Base-by-base conservation (phyloP, 352 stramenopile species). In the Phytophthora agathidicida region DNA sequence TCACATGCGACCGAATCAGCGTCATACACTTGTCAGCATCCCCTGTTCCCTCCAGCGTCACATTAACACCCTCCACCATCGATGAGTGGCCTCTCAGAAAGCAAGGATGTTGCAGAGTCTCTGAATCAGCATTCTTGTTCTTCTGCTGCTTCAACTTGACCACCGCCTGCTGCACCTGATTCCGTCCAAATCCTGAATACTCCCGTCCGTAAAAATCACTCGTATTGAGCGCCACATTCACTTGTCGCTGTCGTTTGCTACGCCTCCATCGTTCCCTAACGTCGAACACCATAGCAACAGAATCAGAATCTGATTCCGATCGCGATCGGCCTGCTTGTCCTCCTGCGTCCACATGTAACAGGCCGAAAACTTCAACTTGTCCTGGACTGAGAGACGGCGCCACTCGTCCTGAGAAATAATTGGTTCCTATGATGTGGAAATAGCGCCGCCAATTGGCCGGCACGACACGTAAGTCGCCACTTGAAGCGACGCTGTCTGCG, bases 131-230 rank as follows among this genome's bases (percentile, higher is more conserved):
- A 3, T 60, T 26, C 3, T 23, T 52, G 26, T 44, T 36, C 22
- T 65, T 35, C 16, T 62, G 27, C 20, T 55, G 44, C 24, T 78
- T 57, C 31, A 78, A 56, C 43, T 73, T 67, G 38, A 68, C 65
- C 23, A 86, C 36, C 1, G 67, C 52, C 14, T 68, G 46, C 28
- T 52, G 45, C 14, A 71, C 54, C 31, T 62, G 46, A 35, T 51
- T 24, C 35, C 68, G 68, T 5, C 75, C 79, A 27, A 77, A 79
- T 32, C 76, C 77, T 3, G 48, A 6, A 46, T 83, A 86, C 41
- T 81, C 73, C 14, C 66, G 77, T 5, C 67, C 62, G 68, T 86
- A 89, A 30, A 93, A 89, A 33, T 93, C 83, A 17, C 61, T 87
- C 16, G 53, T 73, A 42, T 91, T 89, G 36, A 93, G 71, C 20